Percentiles rank a stretch among this genome's conserved stretches.
These are phyloP conservation scores for Lecanicillium sp. DNA, from an alignment of 2,329 filamentous ascomycete species.

Conservation along the genomic window DNA sequence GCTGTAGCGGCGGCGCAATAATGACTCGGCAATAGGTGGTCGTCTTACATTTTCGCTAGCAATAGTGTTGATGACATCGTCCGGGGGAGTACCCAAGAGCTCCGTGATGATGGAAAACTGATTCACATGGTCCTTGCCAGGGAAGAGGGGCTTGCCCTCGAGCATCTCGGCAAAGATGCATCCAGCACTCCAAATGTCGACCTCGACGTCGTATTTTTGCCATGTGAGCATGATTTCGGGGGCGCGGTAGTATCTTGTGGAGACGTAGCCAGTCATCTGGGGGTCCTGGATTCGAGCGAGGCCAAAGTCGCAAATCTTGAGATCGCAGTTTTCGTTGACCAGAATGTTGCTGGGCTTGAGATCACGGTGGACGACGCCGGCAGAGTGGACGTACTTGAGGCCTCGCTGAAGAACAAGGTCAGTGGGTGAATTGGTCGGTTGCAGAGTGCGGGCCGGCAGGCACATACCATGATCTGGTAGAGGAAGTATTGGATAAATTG, in stretches of 20 bases:
- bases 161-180: constrained; percentile 99
- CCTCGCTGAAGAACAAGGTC: constrained; percentile 56
- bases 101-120: constrained; percentile 99
- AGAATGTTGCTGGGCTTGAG: constrained; percentile 98
- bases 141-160: constrained; percentile 95
- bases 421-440: constrained; percentile 5
- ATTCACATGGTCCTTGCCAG: constrained; percentile 98
- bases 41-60: constrained; percentile 92
- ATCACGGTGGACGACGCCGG: constrained; percentile 94
- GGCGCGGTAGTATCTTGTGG: constrained; percentile 95
- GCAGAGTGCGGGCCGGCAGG: constrained; percentile 1
- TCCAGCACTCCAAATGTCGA: constrained; percentile 98
- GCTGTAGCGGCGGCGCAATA: no score
- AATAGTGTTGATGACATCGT: constrained; percentile 98
- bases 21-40: no score
- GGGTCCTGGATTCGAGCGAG: constrained; percentile 96
- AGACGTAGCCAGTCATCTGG: constrained; percentile 99
- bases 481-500: constrained; percentile 99
- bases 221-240: constrained; percentile 99
- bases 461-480: constrained; percentile 89
- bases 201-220: constrained; percentile 99
- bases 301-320: constrained; percentile 99
- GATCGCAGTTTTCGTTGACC: constrained; percentile 98
- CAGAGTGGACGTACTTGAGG: constrained; percentile 97
- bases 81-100: constrained; percentile 87